Conservation (phyloP, 1,139 yeast genomes). For the Lodderomyces margitis region DNA sequence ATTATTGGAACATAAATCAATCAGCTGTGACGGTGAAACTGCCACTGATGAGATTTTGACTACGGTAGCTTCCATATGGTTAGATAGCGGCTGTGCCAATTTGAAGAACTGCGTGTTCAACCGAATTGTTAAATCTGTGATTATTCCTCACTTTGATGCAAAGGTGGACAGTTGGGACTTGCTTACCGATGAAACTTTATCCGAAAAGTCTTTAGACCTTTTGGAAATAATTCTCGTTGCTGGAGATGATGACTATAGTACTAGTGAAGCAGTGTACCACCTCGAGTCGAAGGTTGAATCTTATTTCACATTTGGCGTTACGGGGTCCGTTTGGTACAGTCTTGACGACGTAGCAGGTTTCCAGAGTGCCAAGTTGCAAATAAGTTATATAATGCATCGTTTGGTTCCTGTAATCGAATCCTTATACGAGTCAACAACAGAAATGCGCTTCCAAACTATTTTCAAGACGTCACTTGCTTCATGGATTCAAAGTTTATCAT, state of each 20-base stretch:
- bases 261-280: neutral
- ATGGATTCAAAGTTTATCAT: constrained; percentile 4
- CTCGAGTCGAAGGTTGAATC: constrained; percentile 10
- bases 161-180: constrained; percentile 18
- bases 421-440: neutral
- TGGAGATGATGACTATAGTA: neutral
- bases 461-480: constrained; percentile 6
- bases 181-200: constrained; percentile 4
- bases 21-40: neutral
- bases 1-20: neutral
- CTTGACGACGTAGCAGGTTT: neutral
- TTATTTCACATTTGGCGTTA: constrained; percentile 14
- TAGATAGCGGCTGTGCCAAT: constrained; percentile 6
- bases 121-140: constrained; percentile 17
- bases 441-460: constrained; percentile 1
- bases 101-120: constrained; percentile 13
- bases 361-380: neutral
- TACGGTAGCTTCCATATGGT: constrained; percentile 8
- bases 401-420: constrained; percentile 8
- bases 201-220: constrained; percentile 18
- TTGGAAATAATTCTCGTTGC: constrained; percentile 15
- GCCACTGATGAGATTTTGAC: constrained; percentile 1
- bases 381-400: constrained; percentile 5
- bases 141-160: constrained; percentile 13
- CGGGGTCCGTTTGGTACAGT: constrained; percentile 20